These are phyloP conservation scores for Fraxinus baroniana DNA, from an alignment of 305 asterid genomes.

Conservation along the genomic window DNA sequence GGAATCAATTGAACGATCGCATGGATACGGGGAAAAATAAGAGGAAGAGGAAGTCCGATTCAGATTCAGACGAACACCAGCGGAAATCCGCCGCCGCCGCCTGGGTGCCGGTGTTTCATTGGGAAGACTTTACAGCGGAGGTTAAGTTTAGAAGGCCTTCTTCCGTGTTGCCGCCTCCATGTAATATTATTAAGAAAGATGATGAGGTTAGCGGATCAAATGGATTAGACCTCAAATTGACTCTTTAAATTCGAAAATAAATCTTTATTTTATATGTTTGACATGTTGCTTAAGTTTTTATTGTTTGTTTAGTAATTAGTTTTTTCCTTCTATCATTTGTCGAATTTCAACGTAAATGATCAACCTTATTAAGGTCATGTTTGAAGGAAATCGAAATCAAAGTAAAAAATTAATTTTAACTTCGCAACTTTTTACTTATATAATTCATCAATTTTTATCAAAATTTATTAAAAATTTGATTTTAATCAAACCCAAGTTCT, in stretches of 20 bases:
- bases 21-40: not conserved
- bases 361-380: no score
- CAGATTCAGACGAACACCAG: not conserved
- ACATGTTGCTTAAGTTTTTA: no score
- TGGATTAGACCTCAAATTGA: constrained; percentile 4
- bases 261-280: not conserved
- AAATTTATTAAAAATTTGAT: no score
- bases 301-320: no score
- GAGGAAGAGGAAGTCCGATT: not conserved
- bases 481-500: no score
- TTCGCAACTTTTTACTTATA: no score
- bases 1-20: not conserved
- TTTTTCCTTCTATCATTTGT: no score
- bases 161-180: not conserved
- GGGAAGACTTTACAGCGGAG: constrained; percentile 9
- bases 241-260: not conserved
- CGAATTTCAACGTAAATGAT: no score
- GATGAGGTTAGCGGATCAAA: not conserved
- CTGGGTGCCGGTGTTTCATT: not conserved
- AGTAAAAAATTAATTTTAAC: no score
- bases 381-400: no score
- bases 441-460: no score
- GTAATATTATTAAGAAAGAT: not conserved
- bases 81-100: not conserved
- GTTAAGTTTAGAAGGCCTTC: not conserved